Percentiles rank a stretch among this genome's conserved stretches.
These are phyloP conservation scores for Blastocladiella emersonii DNA, from an alignment of 371 early-diverging fungal genomes.

Conservation along the genomic window DNA sequence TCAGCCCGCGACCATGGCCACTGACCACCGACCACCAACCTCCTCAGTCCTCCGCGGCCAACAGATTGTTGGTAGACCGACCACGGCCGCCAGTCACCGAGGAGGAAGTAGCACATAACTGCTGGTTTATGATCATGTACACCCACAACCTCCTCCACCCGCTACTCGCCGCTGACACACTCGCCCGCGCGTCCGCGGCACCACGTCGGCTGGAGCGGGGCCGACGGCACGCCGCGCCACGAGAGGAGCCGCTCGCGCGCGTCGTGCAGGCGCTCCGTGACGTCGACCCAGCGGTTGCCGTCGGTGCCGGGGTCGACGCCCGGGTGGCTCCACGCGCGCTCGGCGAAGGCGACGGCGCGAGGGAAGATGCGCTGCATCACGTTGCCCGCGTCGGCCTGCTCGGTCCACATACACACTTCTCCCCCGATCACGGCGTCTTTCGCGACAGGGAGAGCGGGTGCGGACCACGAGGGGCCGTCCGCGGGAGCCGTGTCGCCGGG, in stretches of 20 bases:
- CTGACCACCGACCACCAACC: too few species aligned
- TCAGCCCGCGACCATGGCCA: too few species aligned
- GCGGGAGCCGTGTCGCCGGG: slow-evolving; percentile 11
- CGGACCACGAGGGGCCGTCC: too few species aligned
- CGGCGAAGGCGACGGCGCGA: slow-evolving; percentile 53
- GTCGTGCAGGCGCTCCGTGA: slow-evolving; percentile 51
- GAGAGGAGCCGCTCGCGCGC: slow-evolving; percentile 52
- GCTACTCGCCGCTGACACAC: too few species aligned
- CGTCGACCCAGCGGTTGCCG: slow-evolving; percentile 33
- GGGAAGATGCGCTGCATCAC: slow-evolving; percentile 60
- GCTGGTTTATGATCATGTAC: too few species aligned
- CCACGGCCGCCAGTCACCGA: too few species aligned
- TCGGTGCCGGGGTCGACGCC: slow-evolving; percentile 37
- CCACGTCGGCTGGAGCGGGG: slow-evolving; percentile 54
- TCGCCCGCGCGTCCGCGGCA: slow-evolving; percentile 16
- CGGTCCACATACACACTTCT: slow-evolving; percentile 57
- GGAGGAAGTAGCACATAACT: too few species aligned
- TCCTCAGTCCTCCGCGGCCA: too few species aligned
- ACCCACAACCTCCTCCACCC: too few species aligned
- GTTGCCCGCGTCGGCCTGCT: slow-evolving; percentile 47
- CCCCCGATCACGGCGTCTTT: slow-evolving; percentile 24
- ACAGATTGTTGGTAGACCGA: too few species aligned
- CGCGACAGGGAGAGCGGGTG: background rate
- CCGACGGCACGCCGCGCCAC: slow-evolving; percentile 46
- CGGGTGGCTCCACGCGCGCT: slow-evolving; percentile 46